phyloP scores from a whole-genome alignment of 345 rosid genomes.

The Pseudoturritis turrita region DNA sequence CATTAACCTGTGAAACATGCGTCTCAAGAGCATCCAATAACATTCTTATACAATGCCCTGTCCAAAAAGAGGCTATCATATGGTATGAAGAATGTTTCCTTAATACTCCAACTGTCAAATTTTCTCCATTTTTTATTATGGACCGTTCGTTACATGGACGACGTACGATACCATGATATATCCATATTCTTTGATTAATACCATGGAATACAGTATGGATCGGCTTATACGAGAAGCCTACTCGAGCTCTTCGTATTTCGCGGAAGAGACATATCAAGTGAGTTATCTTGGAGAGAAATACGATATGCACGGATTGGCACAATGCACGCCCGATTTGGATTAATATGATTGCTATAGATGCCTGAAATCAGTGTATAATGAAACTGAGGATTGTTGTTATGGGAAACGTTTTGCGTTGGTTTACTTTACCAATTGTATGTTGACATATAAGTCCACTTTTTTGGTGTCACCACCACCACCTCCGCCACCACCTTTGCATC shows the following conservation, averaged over 20 bases:
- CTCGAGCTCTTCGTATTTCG: constrained; percentile 13
- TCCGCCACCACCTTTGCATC: not conserved
- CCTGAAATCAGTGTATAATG: constrained; percentile 7
- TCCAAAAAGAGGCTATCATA: not conserved
- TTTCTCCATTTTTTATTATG: not conserved
- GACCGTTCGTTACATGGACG: constrained; percentile 2
- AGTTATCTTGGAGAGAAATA: constrained; percentile 1
- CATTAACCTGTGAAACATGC: not conserved
- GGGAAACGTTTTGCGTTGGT: not conserved
- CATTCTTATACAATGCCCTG: not conserved
- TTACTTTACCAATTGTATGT: not conserved
- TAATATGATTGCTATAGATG: constrained; percentile 16
- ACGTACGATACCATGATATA: not conserved
- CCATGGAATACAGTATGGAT: not conserved
- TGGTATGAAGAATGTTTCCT: not conserved
- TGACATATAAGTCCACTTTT: not conserved
- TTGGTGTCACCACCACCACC: constrained; percentile 7
- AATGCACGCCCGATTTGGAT: constrained; percentile 13
- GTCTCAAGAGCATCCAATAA: not conserved
- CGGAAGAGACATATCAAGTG: not conserved
- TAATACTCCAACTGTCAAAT: not conserved
- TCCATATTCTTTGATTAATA: not conserved
- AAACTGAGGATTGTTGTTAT: constrained; percentile 9
- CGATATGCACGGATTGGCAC: constrained; percentile 2
- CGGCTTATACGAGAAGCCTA: constrained; percentile 15